A percentile compares a stretch with the other conserved stretches of the same genome.
These are phyloP conservation scores for Suillus bovinus DNA, from an alignment of 768 basidiomycete species.

Conservation along the genomic window DNA sequence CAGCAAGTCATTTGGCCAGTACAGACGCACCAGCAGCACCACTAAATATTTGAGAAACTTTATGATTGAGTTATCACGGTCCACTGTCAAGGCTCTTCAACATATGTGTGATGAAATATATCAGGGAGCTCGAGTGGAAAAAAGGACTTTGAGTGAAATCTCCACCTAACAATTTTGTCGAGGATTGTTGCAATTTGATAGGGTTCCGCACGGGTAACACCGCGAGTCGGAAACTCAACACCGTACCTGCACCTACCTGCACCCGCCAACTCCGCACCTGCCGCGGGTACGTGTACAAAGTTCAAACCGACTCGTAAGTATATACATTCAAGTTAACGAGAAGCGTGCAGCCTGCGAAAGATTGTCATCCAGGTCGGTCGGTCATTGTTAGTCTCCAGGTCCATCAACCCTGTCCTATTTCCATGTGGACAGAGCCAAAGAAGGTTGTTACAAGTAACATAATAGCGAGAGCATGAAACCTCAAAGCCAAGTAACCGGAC, in stretches of 20 bases:
- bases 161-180: neutral
- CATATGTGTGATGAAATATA: neutral
- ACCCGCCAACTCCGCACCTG: no score
- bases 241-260: no score
- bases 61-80: neutral
- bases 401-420: neutral
- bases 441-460: neutral
- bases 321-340: no score
- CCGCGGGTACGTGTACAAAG: no score
- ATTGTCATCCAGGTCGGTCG: neutral
- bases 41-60: neutral
- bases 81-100: neutral
- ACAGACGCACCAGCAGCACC: neutral
- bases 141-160: neutral
- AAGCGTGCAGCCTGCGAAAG: no score
- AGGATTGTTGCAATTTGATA: no score
- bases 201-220: no score
- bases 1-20: neutral
- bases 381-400: neutral
- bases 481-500: no score
- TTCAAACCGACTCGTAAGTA: no score
- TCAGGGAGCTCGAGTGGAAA: neutral
- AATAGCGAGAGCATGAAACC: neutral
- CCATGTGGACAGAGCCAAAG: neutral
- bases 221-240: no score